Evolutionary conservation across 2,329 filamentous ascomycete genomes (phyloP).

Genomic region (Gnomoniopsis sp.): DNA sequence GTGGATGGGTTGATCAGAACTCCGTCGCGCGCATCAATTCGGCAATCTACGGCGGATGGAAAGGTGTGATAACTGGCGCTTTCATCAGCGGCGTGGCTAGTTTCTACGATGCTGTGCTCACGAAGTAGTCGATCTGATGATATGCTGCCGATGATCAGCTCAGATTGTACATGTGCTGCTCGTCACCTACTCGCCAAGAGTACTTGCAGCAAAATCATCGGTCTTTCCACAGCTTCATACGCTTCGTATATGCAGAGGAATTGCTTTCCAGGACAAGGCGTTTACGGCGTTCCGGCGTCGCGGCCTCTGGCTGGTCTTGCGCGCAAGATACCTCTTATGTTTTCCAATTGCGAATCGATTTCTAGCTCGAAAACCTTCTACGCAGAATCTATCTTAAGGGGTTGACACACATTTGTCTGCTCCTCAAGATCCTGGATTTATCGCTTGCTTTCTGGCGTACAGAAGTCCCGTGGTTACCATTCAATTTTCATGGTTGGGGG

Average conservation of each 20-base stretch:
- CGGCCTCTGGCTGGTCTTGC: constrained; percentile 9
- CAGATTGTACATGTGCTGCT: neutral
- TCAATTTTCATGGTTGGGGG: too few species aligned
- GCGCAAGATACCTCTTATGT: constrained; percentile 13
- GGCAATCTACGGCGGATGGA: constrained; percentile 69
- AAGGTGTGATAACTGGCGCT: constrained; percentile 65
- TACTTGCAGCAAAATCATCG: neutral
- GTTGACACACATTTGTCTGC: too few species aligned
- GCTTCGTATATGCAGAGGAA: neutral
- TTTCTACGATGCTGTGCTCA: constrained; percentile 74
- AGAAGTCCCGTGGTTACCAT: too few species aligned
- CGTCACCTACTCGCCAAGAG: neutral
- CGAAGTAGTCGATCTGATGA: constrained; percentile 46
- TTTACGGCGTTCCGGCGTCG: constrained; percentile 17
- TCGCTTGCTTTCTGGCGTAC: too few species aligned
- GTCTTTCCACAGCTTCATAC: neutral
- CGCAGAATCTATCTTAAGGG: too few species aligned
- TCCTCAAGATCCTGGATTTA: too few species aligned
- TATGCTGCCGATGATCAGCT: neutral
- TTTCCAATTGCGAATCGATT: neutral
- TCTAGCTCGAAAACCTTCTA: too few species aligned
- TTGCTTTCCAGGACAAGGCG: constrained; percentile 7
- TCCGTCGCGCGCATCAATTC: constrained; percentile 62
- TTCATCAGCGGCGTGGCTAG: constrained; percentile 66
- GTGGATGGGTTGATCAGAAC: constrained; percentile 56